Percentiles rank a stretch among this genome's conserved stretches.
These are phyloP conservation scores for Pyrenochaeta sp. DNA, from an alignment of 2,329 filamentous ascomycete genomes.

Conservation along the genomic window DNA sequence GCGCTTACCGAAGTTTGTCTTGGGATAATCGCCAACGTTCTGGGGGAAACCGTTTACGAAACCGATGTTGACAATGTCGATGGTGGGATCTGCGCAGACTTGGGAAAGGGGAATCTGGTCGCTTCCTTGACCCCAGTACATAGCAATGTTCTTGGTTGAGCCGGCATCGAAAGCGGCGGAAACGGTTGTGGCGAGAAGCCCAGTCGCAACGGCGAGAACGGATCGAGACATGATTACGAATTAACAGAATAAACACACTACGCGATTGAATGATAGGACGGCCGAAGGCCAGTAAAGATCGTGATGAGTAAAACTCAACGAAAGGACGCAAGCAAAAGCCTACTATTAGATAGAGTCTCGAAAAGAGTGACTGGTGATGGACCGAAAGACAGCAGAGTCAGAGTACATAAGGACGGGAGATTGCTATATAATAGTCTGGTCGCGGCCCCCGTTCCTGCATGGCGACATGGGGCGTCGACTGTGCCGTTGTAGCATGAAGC, in stretches of 20 bases:
- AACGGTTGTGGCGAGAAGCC: slow-evolving; percentile 43
- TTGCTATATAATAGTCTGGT: slow-evolving; percentile 30
- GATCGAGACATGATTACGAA: slow-evolving; percentile 48
- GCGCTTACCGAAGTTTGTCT: slow-evolving; percentile 62
- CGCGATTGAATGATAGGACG: slow-evolving; percentile 48
- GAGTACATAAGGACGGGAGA: slow-evolving; percentile 38
- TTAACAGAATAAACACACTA: slow-evolving; percentile 28
- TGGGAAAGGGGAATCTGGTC: slow-evolving; percentile 57
- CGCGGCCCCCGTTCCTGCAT: slow-evolving; percentile 36
- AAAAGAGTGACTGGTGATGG: slow-evolving; percentile 36
- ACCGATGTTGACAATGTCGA: slow-evolving; percentile 64
- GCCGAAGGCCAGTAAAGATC: slow-evolving; percentile 49
- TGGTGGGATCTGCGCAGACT: slow-evolving; percentile 59
- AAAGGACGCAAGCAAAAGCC: slow-evolving; percentile 63
- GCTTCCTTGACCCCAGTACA: slow-evolving; percentile 65
- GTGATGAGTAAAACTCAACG: slow-evolving; percentile 53
- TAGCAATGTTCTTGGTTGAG: slow-evolving; percentile 57
- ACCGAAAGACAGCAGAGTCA: slow-evolving; percentile 29
- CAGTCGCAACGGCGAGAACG: slow-evolving; percentile 44
- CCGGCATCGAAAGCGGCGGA: slow-evolving; percentile 52
- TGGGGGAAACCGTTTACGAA: slow-evolving; percentile 65
- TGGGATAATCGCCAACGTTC: slow-evolving; percentile 56
- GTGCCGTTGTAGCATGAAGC: slow-evolving; percentile 34
- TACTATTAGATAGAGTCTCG: slow-evolving; percentile 41
- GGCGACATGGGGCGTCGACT: slow-evolving; percentile 22